Evolutionary conservation across 2,329 filamentous ascomycete species (phyloP).

Genomic region (Fusarium penzigii): DNA sequence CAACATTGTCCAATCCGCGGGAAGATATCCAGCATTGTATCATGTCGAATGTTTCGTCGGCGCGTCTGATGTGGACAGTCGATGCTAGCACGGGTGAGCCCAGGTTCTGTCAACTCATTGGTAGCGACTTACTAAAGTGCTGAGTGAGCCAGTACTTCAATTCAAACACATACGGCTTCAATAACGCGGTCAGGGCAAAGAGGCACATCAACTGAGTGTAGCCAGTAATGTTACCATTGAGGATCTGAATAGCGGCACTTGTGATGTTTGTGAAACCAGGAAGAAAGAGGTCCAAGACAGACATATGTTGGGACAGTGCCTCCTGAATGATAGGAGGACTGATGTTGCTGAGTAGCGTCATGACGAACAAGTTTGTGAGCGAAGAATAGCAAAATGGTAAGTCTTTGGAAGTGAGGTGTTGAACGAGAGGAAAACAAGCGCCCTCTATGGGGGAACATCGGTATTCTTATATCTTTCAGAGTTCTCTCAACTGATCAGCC

Average conservation of each 20-base stretch:
- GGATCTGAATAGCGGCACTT: conserved; percentile 1
- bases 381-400: not conserved
- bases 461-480: conserved; percentile 9
- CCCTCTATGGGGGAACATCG: not conserved
- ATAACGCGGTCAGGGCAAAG: conserved; percentile 8
- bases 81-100: conserved; percentile 5
- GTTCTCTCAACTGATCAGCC: not conserved
- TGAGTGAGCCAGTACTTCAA: conserved; percentile 6
- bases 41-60: not conserved
- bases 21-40: not conserved
- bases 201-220: conserved; percentile 11
- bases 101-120: not conserved
- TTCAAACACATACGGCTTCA: conserved; percentile 5
- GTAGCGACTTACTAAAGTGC: conserved; percentile 5
- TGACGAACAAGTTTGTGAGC: conserved; percentile 1
- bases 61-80: not conserved
- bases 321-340: conserved; percentile 8
- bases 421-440: conserved; percentile 1
- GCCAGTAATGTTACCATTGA: conserved; percentile 6
- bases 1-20: not conserved
- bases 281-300: too few relatives aligned
- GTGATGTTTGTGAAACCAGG: conserved; percentile 11
- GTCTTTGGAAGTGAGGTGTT: conserved; percentile 1
- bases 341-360: conserved; percentile 6
- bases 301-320: conserved; percentile 7